Base-by-base conservation (phyloP, 2,329 filamentous ascomycete genomes). In the Beauveria varroae region DNA sequence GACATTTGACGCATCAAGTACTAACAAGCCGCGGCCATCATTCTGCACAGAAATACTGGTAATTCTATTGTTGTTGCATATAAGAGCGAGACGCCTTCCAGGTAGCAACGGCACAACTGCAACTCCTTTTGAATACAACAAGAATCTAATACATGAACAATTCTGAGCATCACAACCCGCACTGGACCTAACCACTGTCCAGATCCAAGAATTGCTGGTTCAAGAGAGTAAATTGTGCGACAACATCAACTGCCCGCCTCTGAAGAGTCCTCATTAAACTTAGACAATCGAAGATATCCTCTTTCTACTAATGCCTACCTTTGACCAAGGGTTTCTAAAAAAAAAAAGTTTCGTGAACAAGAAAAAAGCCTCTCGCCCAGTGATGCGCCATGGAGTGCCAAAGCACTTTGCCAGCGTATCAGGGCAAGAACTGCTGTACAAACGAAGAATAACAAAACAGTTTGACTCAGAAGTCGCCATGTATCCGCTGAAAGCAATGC, bases 161-260 rank as follows among this genome's bases (percentile, higher is more conserved):
- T 54, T 53, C 37, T 40, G 49, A 54, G 40, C 49, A n/a, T 60
- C 40, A 26, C 30, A 37, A 28, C 18, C 44, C 24, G 3, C 5
- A 53, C 49, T 18, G 16, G 22, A 28, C 30, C 43, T 24, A 60
- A 18, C 34, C 22, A 51, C 20, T 34, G 8, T 14, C 37, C 37
- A 37, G 16, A n/a, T 49, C 41, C 8, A 40, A 41, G 8, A 26
- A n/a, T n/a, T 44, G 12, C n/a, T 28, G 30, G 26, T 46, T 30
- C 46, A 49, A 53, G 46, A 34, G 49, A 46, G 56, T 51, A 24
- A 22, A 14, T 51, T 8, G 6, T 24, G 34, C 41, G 8, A 77
- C 76, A 6, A 81, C 80, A 63, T 78, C 79, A 20, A 82, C 74
- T 79, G 43, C 83, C 83, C 52, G 83, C 83, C 53, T 8, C 40